Evolutionary conservation across 768 basidiomycete genomes (phyloP).

Genomic region (Auriculariales sp.): DNA sequence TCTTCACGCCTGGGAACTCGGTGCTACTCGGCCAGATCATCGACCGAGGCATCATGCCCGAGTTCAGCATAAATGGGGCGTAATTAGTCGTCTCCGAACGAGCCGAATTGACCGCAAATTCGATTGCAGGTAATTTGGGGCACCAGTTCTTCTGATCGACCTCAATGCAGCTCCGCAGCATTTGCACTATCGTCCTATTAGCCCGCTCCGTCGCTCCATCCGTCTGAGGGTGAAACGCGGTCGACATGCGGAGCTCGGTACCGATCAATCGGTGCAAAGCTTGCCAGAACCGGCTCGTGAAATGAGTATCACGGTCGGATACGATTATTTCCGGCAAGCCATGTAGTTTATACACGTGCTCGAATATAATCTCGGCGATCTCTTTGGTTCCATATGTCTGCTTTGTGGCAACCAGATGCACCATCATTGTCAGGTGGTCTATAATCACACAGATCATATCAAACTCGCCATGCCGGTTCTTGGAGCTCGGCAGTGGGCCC

Average conservation of each 20-base stretch:
- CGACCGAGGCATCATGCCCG: constrained; percentile 11
- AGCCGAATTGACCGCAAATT: constrained; percentile 12
- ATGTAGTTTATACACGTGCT: constrained; percentile 8
- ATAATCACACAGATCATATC: constrained; percentile 19
- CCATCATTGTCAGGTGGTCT: constrained; percentile 13
- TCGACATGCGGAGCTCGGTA: constrained; percentile 20
- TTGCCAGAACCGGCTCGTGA: constrained; percentile 28
- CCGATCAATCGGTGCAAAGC: constrained; percentile 18
- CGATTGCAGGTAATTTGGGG: constrained; percentile 6
- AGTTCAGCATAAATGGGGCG: constrained; percentile 12
- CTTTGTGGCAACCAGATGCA: constrained; percentile 12
- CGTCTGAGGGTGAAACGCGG: constrained; percentile 27
- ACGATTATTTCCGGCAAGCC: constrained; percentile 12
- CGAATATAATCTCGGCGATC: constrained; percentile 10
- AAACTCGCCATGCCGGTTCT: constrained; percentile 10
- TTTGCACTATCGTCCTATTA: constrained; percentile 18
- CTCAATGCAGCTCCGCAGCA: constrained; percentile 13
- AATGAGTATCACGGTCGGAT: constrained; percentile 22
- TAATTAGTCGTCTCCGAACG: constrained; percentile 8
- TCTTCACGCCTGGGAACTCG: constrained; percentile 14
- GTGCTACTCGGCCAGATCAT: constrained; percentile 6
- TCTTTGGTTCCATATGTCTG: constrained; percentile 11
- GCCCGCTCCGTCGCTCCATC: constrained; percentile 24
- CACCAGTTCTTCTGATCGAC: constrained; percentile 11
- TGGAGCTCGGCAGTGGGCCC: constrained; percentile 11